phyloP scores from a whole-genome alignment of 2,329 filamentous ascomycete genomes.

The Orbilia javanica region DNA sequence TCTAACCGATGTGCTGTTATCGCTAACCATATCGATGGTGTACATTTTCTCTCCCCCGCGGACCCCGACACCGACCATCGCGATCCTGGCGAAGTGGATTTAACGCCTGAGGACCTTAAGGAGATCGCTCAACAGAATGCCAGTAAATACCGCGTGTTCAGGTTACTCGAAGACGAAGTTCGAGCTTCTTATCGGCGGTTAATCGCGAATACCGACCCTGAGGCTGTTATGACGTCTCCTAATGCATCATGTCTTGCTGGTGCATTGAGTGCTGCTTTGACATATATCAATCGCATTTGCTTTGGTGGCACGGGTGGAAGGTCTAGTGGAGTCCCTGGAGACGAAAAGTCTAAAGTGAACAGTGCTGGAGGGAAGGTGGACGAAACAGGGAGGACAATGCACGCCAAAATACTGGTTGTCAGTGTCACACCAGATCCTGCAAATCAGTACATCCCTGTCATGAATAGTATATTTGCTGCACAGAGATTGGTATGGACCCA shows the following conservation, averaged over 20 bases:
- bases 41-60: constrained; percentile 88
- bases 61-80: constrained; percentile 55
- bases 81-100: constrained; percentile 69
- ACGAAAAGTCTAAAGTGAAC: constrained; percentile 63
- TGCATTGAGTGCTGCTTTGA: constrained; percentile 87
- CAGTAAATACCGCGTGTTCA: constrained; percentile 95
- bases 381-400: constrained; percentile 67
- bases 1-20: constrained; percentile 92
- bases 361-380: constrained; percentile 59
- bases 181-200: constrained; percentile 80
- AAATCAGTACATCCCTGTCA: constrained; percentile 94
- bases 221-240: constrained; percentile 75
- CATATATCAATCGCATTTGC: constrained; percentile 87
- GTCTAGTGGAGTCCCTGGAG: constrained; percentile 63
- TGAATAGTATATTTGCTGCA: constrained; percentile 98
- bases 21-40: constrained; percentile 86
- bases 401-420: constrained; percentile 87
- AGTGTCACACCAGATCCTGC: constrained; percentile 90
- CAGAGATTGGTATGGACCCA: constrained; percentile 69
- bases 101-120: constrained; percentile 66
- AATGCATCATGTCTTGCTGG: constrained; percentile 82
- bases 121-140: constrained; percentile 60
- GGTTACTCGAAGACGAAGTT: constrained; percentile 84
- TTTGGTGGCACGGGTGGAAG: constrained; percentile 71
- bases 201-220: constrained; percentile 75